A percentile compares a stretch with the other conserved stretches of the same genome.
Conservation (phyloP, 805 yeast genomes). For the Debaryomyces prosopidis region DNA sequence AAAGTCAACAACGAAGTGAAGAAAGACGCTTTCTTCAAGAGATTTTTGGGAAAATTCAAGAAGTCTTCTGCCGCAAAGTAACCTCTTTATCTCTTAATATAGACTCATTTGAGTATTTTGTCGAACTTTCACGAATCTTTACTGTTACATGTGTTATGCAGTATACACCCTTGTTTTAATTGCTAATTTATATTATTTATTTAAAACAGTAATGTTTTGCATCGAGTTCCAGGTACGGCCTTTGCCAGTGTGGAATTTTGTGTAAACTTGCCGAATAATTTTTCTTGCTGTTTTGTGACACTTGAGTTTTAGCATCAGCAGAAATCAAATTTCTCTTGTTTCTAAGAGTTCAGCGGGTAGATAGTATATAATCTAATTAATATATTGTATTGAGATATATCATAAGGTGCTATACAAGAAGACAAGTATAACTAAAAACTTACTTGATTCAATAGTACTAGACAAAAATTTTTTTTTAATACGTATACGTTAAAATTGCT, state of each 20-base stretch:
- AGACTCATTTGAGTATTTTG: too few species aligned
- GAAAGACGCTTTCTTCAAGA: constrained; percentile 39
- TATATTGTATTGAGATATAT: background rate
- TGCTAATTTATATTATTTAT: background rate
- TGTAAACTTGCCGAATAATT: background rate
- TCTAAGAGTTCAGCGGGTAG: background rate
- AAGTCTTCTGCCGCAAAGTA: constrained; percentile 20
- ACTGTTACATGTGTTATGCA: too few species aligned
- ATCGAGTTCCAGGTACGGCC: too few species aligned
- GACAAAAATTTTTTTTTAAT: too few species aligned
- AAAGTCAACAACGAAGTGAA: constrained; percentile 35
- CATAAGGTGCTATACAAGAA: background rate
- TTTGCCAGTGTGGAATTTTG: background rate
- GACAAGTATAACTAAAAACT: background rate
- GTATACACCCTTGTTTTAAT: constrained; percentile 7
- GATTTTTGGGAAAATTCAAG: constrained; percentile 36
- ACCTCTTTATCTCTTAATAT: background rate
- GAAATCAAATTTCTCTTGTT: background rate
- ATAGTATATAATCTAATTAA: background rate
- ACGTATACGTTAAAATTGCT: too few species aligned
- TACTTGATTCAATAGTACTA: background rate
- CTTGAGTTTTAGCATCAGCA: background rate
- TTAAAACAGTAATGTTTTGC: too few species aligned
- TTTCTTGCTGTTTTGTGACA: background rate
- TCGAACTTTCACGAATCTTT: too few species aligned